Evolutionary conservation across 1,284 basidiomycete species (phyloP).

Genomic region (Ganoderma multipileum): DNA sequence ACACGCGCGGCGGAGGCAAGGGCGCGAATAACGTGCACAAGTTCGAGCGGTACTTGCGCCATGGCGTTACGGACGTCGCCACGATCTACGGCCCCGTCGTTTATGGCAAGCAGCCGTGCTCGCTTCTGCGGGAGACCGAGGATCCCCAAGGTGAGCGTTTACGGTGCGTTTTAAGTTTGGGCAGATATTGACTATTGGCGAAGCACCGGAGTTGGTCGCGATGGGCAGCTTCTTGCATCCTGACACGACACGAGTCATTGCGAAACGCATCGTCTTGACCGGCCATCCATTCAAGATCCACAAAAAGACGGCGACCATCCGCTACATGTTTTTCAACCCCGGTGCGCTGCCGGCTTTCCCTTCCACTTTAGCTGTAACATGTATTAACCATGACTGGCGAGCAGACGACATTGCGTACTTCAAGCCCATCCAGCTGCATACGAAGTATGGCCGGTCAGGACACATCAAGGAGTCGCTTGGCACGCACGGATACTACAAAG

Average conservation of each 20-base stretch:
- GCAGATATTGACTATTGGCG: constrained; percentile 5
- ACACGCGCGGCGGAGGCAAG: constrained; percentile 87
- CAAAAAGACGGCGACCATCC: constrained; percentile 96
- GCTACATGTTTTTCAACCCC: constrained; percentile 98
- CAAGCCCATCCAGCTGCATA: constrained; percentile 92
- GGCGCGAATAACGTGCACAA: constrained; percentile 98
- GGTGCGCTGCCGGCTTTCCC: constrained; percentile 47
- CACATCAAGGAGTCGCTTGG: constrained; percentile 95
- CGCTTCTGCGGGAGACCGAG: constrained; percentile 73
- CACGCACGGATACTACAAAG: constrained; percentile 98
- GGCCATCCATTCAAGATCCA: constrained; percentile 98
- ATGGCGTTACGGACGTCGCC: constrained; percentile 81
- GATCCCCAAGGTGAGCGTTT: constrained; percentile 65
- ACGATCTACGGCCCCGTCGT: constrained; percentile 90
- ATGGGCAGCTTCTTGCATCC: constrained; percentile 89
- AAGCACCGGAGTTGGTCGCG: constrained; percentile 88
- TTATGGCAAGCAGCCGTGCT: constrained; percentile 87
- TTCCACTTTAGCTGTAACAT: background rate
- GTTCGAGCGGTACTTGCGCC: constrained; percentile 92
- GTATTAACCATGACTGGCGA: constrained; percentile 14
- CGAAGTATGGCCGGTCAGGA: constrained; percentile 92
- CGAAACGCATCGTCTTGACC: constrained; percentile 92
- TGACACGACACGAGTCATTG: constrained; percentile 91
- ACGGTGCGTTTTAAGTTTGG: background rate
- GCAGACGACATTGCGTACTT: constrained; percentile 92